Conservation (phyloP, 441 rosid genomes). For the Adansonia grandidieri region DNA sequence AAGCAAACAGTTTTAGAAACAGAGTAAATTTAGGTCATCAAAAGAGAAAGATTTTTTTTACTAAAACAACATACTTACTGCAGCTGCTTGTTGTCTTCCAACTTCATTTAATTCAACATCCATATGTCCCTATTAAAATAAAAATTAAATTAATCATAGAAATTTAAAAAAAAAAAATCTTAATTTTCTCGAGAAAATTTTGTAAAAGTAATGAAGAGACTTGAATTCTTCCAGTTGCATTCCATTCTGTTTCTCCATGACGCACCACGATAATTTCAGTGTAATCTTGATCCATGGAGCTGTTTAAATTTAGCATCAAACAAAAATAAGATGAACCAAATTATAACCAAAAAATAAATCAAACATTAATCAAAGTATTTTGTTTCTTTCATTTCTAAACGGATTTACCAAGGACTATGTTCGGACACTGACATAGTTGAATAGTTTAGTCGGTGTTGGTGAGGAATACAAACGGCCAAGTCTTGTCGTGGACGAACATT, state of each 20-base stretch:
- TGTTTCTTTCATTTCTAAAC: not conserved
- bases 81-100: conserved; percentile 57
- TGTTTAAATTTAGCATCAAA: conserved; percentile 19
- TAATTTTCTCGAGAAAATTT: not conserved
- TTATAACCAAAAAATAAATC: not conserved
- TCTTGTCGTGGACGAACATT: conserved; percentile 19
- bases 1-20: conserved; percentile 1
- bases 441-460: not conserved
- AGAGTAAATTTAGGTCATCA: conserved; percentile 3
- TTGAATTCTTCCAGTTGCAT: conserved; percentile 57
- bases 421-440: conserved; percentile 28
- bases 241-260: conserved; percentile 73
- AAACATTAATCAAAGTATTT: not conserved
- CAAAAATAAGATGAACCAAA: conserved; percentile 1
- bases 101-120: conserved; percentile 61
- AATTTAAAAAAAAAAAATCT: not conserved
- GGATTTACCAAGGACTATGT: conserved; percentile 29
- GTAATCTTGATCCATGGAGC: conserved; percentile 40
- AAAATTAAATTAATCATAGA: not conserved
- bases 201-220: conserved; percentile 25
- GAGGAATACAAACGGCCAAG: conserved; percentile 7
- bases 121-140: conserved; percentile 49
- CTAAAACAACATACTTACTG: conserved; percentile 34
- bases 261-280: conserved; percentile 64
- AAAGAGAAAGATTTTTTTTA: not conserved